phyloP scores from a whole-genome alignment of 768 basidiomycete genomes.

The Candolleomyces efflorescens region DNA sequence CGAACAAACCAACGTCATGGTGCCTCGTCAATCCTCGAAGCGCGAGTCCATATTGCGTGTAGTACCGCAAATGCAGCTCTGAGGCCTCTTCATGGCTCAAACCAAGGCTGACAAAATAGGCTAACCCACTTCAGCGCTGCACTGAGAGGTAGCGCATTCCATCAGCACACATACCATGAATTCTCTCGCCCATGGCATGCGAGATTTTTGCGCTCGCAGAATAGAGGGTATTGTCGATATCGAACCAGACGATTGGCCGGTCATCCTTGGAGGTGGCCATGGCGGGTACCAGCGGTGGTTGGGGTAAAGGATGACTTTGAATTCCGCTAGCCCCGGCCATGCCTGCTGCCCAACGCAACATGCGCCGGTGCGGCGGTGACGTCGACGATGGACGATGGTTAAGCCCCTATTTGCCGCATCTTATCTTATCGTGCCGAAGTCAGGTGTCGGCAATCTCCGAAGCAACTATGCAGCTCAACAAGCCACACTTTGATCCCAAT shows the following conservation, averaged over 20 bases:
- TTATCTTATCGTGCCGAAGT: constrained; percentile 20
- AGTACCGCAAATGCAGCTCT: constrained; percentile 67
- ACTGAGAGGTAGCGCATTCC: not conserved
- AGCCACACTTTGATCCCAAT: constrained; percentile 33
- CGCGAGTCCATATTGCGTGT: constrained; percentile 78
- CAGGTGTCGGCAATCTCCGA: constrained; percentile 30
- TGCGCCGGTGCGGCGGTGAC: not conserved
- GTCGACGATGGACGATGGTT: not conserved
- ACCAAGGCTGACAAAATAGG: constrained; percentile 71
- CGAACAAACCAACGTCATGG: constrained; percentile 64
- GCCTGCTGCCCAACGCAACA: not conserved
- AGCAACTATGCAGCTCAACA: constrained; percentile 40
- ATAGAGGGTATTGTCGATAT: constrained; percentile 88
- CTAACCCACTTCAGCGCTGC: constrained; percentile 28
- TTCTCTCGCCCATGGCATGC: constrained; percentile 73
- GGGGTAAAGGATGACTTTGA: not conserved
- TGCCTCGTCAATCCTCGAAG: constrained; percentile 73
- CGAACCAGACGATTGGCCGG: constrained; percentile 68
- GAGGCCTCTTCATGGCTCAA: constrained; percentile 66
- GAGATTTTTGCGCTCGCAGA: constrained; percentile 71
- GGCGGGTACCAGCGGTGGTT: not conserved
- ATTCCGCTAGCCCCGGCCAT: not conserved
- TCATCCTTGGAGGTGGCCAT: constrained; percentile 36
- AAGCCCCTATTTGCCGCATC: constrained; percentile 11
- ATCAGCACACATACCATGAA: constrained; percentile 51